These are phyloP conservation scores for Crucihimalaya himalaica DNA, from an alignment of 345 rosid genomes.

Conservation along the genomic window DNA sequence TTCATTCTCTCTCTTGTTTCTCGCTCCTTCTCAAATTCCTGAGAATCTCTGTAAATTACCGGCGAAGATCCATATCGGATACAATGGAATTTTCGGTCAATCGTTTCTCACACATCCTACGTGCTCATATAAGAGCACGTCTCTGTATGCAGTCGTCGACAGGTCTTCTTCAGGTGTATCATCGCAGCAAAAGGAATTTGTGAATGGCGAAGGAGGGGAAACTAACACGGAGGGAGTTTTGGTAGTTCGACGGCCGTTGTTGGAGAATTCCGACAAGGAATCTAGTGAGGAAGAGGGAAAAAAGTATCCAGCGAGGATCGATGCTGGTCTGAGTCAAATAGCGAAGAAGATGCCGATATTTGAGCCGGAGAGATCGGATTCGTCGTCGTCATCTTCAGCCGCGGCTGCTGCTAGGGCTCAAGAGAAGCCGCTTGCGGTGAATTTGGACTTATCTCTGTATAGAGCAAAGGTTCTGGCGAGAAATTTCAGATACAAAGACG, in stretches of 20 bases:
- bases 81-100: conserved; percentile 32
- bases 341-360: conserved; percentile 91
- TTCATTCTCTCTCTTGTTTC: conserved; percentile 51
- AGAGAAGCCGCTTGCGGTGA: conserved; percentile 67
- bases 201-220: conserved; percentile 27
- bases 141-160: conserved; percentile 45
- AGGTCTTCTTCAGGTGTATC: conserved; percentile 33
- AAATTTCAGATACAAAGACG: conserved; percentile 60
- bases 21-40: conserved; percentile 48
- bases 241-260: conserved; percentile 67
- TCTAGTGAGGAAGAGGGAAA: conserved; percentile 33
- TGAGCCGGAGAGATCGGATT: conserved; percentile 70
- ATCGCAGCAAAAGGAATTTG: conserved; percentile 11
- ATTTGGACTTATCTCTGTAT: conserved; percentile 84
- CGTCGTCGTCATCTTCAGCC: conserved; percentile 37
- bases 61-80: conserved; percentile 41
- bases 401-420: conserved; percentile 44
- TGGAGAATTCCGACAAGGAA: conserved; percentile 54
- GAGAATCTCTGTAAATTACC: conserved; percentile 35
- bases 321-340: conserved; percentile 61
- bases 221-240: conserved; percentile 42
- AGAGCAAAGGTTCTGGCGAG: conserved; percentile 69
- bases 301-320: conserved; percentile 50
- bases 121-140: conserved; percentile 28
- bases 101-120: conserved; percentile 35